Base-by-base conservation (phyloP, 2,329 filamentous ascomycete species). In the Fusarium oxysporum region DNA sequence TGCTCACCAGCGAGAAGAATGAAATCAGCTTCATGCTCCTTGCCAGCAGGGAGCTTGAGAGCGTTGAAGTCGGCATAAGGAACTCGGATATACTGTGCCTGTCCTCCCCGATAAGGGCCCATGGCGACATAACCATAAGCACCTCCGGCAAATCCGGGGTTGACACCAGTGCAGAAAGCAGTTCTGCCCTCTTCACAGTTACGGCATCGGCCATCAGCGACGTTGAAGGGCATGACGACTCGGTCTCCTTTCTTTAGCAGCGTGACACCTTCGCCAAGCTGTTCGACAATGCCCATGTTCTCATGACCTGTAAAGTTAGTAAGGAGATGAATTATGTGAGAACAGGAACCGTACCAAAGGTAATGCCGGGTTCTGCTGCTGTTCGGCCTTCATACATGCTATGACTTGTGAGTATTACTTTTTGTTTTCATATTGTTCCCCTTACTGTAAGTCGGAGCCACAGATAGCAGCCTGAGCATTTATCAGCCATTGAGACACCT, bases 41-140 rank as follows among this genome's bases (percentile, higher is more conserved):
- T 90, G 1, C 90, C 90, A 11, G 86, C 81, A 2, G 91, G 90
- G 4, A 93, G 81, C 59, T 87, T 87, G 37, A 92, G 79, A 10
- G 88, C 88, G 67, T 92, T 92, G 81, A 92, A 92, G 76, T 92
- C 91, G 3, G 90, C 91, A 64, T 89, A 92, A 0, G 91, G 91
- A 4, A 92, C 87, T 7, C 89, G 85, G 23, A 92, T 81, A 65
- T 90, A 92, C 77, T 92, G 89, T 6, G 90, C 91, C 77, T 91
- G 88, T 19, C 88, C 82, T 58, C 83, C 83, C 55, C 81, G 78
- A 63, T 86, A 86, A 3, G 84, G 84, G 0, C 89, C 89, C 88
- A 89, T 89, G 16, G 86, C 83, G n/a, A 92, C 89, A 73, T 92
- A 89, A 10, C 89, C 76, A 23, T 83, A 80, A 38, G 81, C 76